phyloP scores from a whole-genome alignment of 345 rosid genomes.

The Cardamine occulta region DNA sequence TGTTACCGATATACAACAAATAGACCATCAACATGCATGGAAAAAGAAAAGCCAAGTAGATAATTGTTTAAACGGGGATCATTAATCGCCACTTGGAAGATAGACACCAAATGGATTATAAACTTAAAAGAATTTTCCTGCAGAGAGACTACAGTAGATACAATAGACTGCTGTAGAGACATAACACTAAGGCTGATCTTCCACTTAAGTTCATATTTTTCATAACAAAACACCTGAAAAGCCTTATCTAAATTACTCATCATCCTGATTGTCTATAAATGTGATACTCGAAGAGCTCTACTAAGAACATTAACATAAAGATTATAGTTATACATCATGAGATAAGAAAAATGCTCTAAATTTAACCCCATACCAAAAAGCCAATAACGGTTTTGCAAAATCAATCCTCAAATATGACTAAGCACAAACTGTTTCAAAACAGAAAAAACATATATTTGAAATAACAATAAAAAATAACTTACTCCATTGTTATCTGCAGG shows the following conservation, averaged over 20 bases:
- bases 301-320: neutral
- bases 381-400: constrained; percentile 10
- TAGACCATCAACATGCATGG: constrained; percentile 3
- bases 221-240: neutral
- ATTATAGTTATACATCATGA: neutral
- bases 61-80: neutral
- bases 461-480: constrained; percentile 15
- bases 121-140: neutral
- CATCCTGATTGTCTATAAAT: constrained; percentile 8
- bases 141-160: constrained; percentile 8
- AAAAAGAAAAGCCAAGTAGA: no score
- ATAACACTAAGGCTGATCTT: no score
- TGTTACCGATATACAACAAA: constrained; percentile 43
- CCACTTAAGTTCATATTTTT: no score
- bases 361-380: neutral
- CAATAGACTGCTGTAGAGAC: neutral
- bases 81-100: neutral
- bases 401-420: constrained; percentile 1
- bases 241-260: constrained; percentile 16
- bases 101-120: neutral
- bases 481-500: constrained; percentile 91
- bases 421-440: no score
- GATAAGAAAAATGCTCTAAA: constrained; percentile 3
- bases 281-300: constrained; percentile 6
- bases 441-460: neutral